Evolutionary conservation across 2,329 filamentous ascomycete species (phyloP).

Genomic region (Epicoccum sorghinum): DNA sequence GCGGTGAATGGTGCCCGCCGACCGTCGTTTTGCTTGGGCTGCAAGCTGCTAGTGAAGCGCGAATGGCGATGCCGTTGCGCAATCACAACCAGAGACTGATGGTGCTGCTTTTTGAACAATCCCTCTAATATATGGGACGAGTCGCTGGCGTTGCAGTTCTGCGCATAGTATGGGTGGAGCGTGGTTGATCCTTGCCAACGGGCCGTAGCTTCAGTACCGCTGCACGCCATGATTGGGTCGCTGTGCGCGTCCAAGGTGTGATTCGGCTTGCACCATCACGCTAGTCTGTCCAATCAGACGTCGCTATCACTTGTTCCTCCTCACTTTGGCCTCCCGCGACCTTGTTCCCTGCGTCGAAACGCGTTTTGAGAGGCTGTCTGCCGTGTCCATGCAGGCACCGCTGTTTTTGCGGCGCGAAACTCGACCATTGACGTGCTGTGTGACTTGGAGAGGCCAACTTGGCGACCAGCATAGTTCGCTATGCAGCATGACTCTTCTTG

Average conservation of each 20-base stretch:
- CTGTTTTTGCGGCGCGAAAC: slow-evolving; percentile 40
- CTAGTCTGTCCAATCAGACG: slow-evolving; percentile 25
- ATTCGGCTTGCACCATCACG: slow-evolving; percentile 19
- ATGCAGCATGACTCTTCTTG: slow-evolving; percentile 33
- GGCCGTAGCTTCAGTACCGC: slow-evolving; percentile 27
- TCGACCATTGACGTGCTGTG: slow-evolving; percentile 38
- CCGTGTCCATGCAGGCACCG: slow-evolving; percentile 44
- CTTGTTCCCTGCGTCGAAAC: slow-evolving; percentile 28
- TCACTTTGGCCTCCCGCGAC: slow-evolving; percentile 30
- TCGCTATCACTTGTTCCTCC: slow-evolving; percentile 17
- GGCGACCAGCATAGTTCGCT: slow-evolving; percentile 33
- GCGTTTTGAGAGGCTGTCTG: slow-evolving; percentile 36
- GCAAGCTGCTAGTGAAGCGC: slow-evolving; percentile 15
- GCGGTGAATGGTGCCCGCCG: slow-evolving; percentile 14
- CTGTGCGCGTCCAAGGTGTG: slow-evolving; percentile 12
- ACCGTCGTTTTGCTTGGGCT: slow-evolving; percentile 11
- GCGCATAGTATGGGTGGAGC: slow-evolving; percentile 13
- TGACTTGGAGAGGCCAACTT: slow-evolving; percentile 35
- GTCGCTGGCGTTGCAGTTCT: slow-evolving; percentile 14
- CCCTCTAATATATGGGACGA: slow-evolving; percentile 17
- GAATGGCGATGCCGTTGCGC: slow-evolving; percentile 18
- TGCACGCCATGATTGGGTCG: slow-evolving; percentile 14
- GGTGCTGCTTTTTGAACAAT: slow-evolving; percentile 5
- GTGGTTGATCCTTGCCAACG: slow-evolving; percentile 32
- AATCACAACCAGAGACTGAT: slow-evolving; percentile 26